These are phyloP conservation scores for Candida wancherniae DNA, from an alignment of 805 yeast species.

Conservation along the genomic window DNA sequence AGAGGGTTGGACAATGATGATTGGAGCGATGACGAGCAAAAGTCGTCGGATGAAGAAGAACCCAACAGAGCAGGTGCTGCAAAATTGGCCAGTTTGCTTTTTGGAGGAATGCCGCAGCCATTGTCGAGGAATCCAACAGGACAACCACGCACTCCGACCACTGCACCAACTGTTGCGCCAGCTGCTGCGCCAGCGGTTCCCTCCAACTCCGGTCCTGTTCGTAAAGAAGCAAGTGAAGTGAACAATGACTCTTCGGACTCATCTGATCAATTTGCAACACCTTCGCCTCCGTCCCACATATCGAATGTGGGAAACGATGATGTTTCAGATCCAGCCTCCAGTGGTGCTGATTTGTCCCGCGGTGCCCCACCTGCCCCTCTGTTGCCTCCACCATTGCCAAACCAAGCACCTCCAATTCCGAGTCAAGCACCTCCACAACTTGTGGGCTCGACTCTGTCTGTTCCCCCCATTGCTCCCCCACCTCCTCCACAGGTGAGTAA, in stretches of 20 bases:
- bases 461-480: slow-evolving; percentile 3
- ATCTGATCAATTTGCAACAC: slow-evolving; percentile 15
- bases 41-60: slow-evolving; percentile 45
- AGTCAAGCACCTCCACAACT: slow-evolving; percentile 6
- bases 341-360: no score
- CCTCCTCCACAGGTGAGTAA: slow-evolving; percentile 3
- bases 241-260: slow-evolving; percentile 8
- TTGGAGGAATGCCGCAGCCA: slow-evolving; percentile 47
- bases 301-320: no score
- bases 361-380: slow-evolving; percentile 18
- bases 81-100: slow-evolving; percentile 49
- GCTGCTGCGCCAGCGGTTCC: neutral
- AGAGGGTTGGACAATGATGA: slow-evolving; percentile 47
- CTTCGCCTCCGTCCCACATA: slow-evolving; percentile 19
- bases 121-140: slow-evolving; percentile 19
- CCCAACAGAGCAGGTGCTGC: slow-evolving; percentile 52
- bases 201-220: neutral
- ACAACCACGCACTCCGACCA: slow-evolving; percentile 1
- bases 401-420: slow-evolving; percentile 16
- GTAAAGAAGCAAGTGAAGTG: no score
- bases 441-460: slow-evolving; percentile 1
- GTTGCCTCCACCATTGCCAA: slow-evolving; percentile 16
- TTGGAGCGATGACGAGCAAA: slow-evolving; percentile 44
- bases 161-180: neutral
- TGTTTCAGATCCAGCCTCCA: slow-evolving; percentile 2